Evolutionary conservation across 2,329 filamentous ascomycete genomes (phyloP), one percentile per base, ranked within the genome.

Genomic region (Tricladium varicosporioides): DNA sequence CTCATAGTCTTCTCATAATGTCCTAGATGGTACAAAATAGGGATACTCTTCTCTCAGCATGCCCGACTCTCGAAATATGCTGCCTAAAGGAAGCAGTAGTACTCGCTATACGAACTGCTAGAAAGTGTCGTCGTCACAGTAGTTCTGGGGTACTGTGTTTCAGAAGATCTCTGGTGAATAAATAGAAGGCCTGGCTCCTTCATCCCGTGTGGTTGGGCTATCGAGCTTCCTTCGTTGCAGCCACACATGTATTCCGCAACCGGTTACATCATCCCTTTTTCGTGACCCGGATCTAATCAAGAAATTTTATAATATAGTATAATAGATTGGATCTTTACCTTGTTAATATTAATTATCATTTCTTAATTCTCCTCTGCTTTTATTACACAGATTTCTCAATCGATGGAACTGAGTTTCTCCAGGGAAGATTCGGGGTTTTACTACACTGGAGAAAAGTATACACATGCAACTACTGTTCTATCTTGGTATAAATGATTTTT

Each of bases 401-500:
- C 9, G 11, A 40, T 5, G n/a, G 11, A 10, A 11, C 2, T 40
- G 5, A 40, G 4, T n/a, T 10, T 40, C 11, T 40, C 11, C 36
- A 40, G 5, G 5, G 9, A 40, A 40, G 11, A 40, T 4, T 40
- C 11, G 36, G n/a, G n/a, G n/a, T n/a, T n/a, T n/a, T n/a, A n/a
- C n/a, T n/a, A n/a, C n/a, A n/a, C n/a, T n/a, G 73, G 91, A 92
- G 5, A 84, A 88, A 64, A 97, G 97, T 71, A 96, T 97, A 91
- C 92, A 96, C 68, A 96, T 97, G 91, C 89, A 95, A 67, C 75
- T 97, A 13, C 84, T 97, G 8, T 97, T 99, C 72, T 97, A 97
- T 63, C 81, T 97, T 1, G 94, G 94, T 22, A 58, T 69, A 5
- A 69, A 70, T 48, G 68, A 67, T 44, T 51, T 70, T 11, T 70